Evolutionary conservation across 2,329 filamentous ascomycete species (phyloP), one percentile per base, ranked within the genome.

Genomic region (Nigrograna mackinnonii): DNA sequence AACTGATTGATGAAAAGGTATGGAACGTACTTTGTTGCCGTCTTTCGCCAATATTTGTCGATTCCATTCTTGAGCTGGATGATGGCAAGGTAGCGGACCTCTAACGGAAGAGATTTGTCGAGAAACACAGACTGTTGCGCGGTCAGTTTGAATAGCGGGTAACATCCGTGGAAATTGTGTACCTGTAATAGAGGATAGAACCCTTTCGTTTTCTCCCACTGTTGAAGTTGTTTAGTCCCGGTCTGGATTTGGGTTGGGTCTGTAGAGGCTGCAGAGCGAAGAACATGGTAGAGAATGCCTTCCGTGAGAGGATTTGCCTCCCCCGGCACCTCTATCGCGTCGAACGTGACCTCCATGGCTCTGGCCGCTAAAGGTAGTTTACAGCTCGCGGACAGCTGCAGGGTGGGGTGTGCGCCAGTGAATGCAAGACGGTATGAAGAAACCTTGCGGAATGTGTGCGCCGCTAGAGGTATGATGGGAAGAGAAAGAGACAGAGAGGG

Each of bases 1-100:
- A n/a, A n/a, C n/a, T n/a, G n/a, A n/a, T n/a, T n/a, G n/a, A n/a
- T n/a, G n/a, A n/a, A n/a, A n/a, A n/a, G n/a, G n/a, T n/a, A 12
- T 9, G 13, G 13, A 33, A 13, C 40, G 41, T 82, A 80, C 64
- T 85, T 83, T 43, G 87, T 80, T 37, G 89, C 83, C 22, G 87
- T 88, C 64, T 79, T 89, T 62, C 94, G 82, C 94, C 94, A 99
- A 69, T 91, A 90, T 64, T 87, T 91, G 66, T 97, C 92, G 68
- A 97, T 91, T 41, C 91, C 94, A 67, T 97, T 96, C 67, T 97
- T 97, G 40, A 99, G 79, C 64, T 96, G 89, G 54, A 97, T 96
- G 44, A 97, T 83, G 41, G 92, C 88, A 9, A 96, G 84, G 60
- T 95, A 91, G 47, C 94, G 87, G 39, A 92, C 81, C 58, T 95